These are phyloP conservation scores for Phlyctochytrium bullatum DNA, from an alignment of 192 early-diverging fungal species.

Conservation along the genomic window DNA sequence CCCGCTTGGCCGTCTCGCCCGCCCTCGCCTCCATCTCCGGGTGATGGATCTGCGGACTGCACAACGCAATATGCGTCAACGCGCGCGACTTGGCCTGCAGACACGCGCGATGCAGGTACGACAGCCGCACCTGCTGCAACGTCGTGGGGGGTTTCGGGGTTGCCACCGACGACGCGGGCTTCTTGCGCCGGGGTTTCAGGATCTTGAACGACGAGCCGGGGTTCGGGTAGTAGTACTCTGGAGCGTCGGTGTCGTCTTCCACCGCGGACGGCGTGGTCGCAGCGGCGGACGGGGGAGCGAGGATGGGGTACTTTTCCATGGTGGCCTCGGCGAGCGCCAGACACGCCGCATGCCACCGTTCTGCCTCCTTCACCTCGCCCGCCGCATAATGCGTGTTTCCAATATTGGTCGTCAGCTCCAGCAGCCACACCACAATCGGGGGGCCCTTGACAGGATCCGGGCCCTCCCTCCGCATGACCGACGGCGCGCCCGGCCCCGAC, in stretches of 20 bases:
- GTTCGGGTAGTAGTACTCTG: neutral
- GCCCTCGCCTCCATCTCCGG: slow-evolving; percentile 1
- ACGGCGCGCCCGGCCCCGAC: neutral
- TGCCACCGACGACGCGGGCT: neutral
- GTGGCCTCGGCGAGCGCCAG: neutral
- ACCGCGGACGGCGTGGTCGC: no score
- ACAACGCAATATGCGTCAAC: slow-evolving; percentile 6
- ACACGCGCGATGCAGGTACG: slow-evolving; percentile 6
- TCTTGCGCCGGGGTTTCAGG: neutral
- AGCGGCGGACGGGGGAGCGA: no score
- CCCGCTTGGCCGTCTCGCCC: slow-evolving; percentile 35
- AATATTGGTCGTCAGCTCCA: slow-evolving; percentile 4
- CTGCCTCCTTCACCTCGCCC: neutral
- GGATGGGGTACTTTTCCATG: neutral
- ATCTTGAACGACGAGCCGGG: neutral
- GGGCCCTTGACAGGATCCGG: neutral
- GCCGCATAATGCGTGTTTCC: slow-evolving; percentile 4
- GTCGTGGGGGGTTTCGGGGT: neutral
- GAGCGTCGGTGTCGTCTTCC: neutral
- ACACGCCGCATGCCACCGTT: neutral
- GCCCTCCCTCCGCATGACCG: neutral
- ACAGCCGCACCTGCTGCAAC: neutral
- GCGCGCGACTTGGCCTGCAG: neutral
- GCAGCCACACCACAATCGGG: slow-evolving; percentile 1
- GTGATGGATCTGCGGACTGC: no score